Conservation (phyloP, 495 filamentous ascomycete genomes). For the Durotheca rogersii region DNA sequence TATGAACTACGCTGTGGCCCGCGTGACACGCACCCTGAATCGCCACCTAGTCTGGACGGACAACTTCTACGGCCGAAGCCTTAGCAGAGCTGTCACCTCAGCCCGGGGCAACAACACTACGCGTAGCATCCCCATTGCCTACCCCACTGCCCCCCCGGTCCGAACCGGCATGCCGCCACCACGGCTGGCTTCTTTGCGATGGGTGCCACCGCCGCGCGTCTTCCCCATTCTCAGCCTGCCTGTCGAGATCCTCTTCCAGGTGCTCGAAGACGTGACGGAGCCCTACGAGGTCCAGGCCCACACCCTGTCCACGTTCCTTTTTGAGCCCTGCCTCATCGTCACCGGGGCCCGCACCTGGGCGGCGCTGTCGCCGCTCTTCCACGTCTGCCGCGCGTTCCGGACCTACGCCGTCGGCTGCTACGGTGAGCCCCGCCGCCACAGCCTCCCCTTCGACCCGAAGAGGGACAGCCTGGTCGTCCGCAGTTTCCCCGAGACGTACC, state of each 20-base stretch:
- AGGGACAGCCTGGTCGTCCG: neutral
- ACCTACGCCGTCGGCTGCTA: neutral
- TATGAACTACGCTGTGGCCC: too few species aligned
- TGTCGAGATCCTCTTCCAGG: neutral
- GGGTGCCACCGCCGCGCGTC: too few species aligned
- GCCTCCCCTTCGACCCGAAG: neutral
- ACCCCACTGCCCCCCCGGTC: too few species aligned
- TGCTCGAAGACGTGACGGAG: neutral
- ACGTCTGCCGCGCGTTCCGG: slow-evolving; percentile 3
- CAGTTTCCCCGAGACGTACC: too few species aligned
- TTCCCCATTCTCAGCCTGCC: neutral
- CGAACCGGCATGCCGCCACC: too few species aligned
- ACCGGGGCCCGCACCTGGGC: neutral
- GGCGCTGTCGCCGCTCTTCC: neutral
- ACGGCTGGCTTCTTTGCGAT: neutral
- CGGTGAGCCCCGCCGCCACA: neutral
- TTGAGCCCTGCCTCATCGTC: neutral
- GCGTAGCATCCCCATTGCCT: too few species aligned
- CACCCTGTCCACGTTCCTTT: neutral
- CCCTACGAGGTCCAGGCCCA: neutral
- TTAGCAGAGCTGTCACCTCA: too few species aligned
- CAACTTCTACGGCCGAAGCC: too few species aligned
- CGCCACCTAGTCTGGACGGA: too few species aligned
- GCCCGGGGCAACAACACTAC: too few species aligned
- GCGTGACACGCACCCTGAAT: too few species aligned